phyloP scores from a whole-genome alignment of 768 basidiomycete genomes.

The Pholiota microspora region DNA sequence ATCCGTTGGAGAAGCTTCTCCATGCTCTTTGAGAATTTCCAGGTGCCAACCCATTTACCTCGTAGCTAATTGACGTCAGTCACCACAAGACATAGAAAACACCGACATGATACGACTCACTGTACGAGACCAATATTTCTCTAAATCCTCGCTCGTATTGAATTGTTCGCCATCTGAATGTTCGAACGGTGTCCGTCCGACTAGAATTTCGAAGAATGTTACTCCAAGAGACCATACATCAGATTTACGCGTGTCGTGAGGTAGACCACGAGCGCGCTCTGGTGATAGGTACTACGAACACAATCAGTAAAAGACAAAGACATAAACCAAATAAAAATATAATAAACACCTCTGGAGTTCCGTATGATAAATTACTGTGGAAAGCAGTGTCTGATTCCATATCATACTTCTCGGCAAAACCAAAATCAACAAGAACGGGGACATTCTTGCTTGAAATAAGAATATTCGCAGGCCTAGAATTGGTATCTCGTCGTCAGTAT shows the following conservation, averaged over 20 bases:
- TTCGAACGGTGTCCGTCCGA: constrained; percentile 92
- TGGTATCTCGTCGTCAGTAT: background rate
- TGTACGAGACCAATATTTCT: constrained; percentile 85
- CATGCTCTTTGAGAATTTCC: constrained; percentile 62
- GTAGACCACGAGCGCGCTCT: constrained; percentile 82
- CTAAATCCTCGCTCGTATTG: constrained; percentile 73
- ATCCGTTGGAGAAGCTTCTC: constrained; percentile 74
- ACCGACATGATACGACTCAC: constrained; percentile 32
- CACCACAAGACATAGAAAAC: background rate
- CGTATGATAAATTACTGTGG: constrained; percentile 81
- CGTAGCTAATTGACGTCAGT: constrained; percentile 42
- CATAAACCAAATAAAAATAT: background rate
- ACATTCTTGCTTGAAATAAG: constrained; percentile 75
- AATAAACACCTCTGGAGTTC: constrained; percentile 78
- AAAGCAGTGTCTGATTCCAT: constrained; percentile 61
- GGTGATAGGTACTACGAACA: constrained; percentile 79
- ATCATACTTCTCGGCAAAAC: constrained; percentile 90
- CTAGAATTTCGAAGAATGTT: constrained; percentile 92
- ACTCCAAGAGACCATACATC: constrained; percentile 86
- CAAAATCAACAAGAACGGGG: constrained; percentile 93
- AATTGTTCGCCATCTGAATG: constrained; percentile 77
- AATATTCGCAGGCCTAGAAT: constrained; percentile 84
- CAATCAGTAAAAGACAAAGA: constrained; percentile 3
- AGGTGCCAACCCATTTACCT: constrained; percentile 86
- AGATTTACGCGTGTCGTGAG: constrained; percentile 92